A percentile compares a stretch with the other conserved stretches of the same genome.
These are phyloP conservation scores for Akanthomyces dipterigenus DNA, from an alignment of 2,329 filamentous ascomycete genomes.

Conservation along the genomic window DNA sequence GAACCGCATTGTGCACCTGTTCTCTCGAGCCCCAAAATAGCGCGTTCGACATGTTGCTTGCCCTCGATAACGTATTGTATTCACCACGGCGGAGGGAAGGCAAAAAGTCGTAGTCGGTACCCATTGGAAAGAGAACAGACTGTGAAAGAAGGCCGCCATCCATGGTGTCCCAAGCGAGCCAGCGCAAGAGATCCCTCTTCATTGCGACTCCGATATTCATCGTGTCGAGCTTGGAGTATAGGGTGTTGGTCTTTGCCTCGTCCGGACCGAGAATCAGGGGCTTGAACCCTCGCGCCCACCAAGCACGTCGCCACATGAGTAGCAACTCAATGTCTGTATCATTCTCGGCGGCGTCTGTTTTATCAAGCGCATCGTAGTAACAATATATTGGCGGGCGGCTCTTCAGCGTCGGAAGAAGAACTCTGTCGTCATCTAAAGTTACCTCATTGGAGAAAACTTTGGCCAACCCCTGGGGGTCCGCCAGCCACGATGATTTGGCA, in stretches of 20 bases:
- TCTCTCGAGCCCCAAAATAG: conserved; percentile 65
- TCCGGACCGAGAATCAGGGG: conserved; percentile 72
- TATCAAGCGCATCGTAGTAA: conserved; percentile 69
- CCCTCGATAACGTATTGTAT: conserved; percentile 66
- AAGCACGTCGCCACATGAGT: conserved; percentile 82
- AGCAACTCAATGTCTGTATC: conserved; percentile 74
- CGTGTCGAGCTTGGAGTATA: conserved; percentile 64
- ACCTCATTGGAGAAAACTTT: conserved; percentile 76
- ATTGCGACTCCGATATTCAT: conserved; percentile 54
- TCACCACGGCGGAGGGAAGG: conserved; percentile 67
- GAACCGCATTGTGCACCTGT: conserved; percentile 57
- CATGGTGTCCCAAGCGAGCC: conserved; percentile 92
- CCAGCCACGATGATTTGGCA: conserved; percentile 77
- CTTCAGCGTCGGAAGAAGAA: conserved; percentile 70
- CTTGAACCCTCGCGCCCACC: conserved; percentile 91
- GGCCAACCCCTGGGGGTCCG: conserved; percentile 82
- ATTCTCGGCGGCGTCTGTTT: conserved; percentile 56
- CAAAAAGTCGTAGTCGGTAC: conserved; percentile 63
- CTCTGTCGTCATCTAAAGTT: conserved; percentile 72
- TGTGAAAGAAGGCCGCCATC: conserved; percentile 74
- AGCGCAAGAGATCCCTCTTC: conserved; percentile 68
- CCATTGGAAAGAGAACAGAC: conserved; percentile 81
- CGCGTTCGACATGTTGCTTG: conserved; percentile 62
- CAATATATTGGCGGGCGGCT: conserved; percentile 76
- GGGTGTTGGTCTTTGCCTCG: conserved; percentile 77